Evolutionary conservation across 306 rosid genomes (phyloP).

Genomic region (Psophocarpus tetragonolobus): DNA sequence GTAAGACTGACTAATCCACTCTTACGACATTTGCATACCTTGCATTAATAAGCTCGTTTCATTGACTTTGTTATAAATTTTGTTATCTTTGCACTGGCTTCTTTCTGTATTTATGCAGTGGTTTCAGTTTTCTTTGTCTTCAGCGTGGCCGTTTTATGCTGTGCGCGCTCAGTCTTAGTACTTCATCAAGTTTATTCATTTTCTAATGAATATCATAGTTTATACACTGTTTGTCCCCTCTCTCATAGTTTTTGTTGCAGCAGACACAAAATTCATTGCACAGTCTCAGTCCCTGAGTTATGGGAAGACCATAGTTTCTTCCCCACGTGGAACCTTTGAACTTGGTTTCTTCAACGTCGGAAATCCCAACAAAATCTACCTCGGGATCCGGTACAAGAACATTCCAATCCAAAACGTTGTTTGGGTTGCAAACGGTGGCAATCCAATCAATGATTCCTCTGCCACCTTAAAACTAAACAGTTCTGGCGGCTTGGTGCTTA

Average conservation of each 20-base stretch:
- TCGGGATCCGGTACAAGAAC: slow-evolving; percentile 39
- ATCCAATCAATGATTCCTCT: slow-evolving; percentile 14
- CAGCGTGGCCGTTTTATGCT: background rate
- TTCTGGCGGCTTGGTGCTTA: slow-evolving; percentile 21
- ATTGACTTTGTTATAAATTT: background rate
- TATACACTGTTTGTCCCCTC: background rate
- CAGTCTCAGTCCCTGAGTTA: background rate
- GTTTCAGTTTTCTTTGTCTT: background rate
- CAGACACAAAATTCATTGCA: slow-evolving; percentile 1
- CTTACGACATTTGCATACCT: too few relatives aligned
- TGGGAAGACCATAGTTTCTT: slow-evolving; percentile 25
- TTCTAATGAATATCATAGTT: background rate
- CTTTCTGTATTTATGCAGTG: background rate
- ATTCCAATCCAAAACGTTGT: background rate
- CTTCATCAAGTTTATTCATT: background rate
- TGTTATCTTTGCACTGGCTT: background rate
- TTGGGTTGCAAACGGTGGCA: slow-evolving; percentile 35
- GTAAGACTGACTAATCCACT: too few relatives aligned
- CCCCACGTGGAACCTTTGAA: slow-evolving; percentile 9
- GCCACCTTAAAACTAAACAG: background rate
- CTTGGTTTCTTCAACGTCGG: slow-evolving; percentile 32
- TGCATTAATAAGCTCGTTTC: too few relatives aligned
- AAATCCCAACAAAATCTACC: slow-evolving; percentile 7
- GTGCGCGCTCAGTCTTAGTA: background rate
- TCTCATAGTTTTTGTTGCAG: background rate